Evolutionary conservation across 2,329 filamentous ascomycete species (phyloP), one percentile per base, ranked within the genome.

Genomic region (Pseudovirgaria hyperparasitica): DNA sequence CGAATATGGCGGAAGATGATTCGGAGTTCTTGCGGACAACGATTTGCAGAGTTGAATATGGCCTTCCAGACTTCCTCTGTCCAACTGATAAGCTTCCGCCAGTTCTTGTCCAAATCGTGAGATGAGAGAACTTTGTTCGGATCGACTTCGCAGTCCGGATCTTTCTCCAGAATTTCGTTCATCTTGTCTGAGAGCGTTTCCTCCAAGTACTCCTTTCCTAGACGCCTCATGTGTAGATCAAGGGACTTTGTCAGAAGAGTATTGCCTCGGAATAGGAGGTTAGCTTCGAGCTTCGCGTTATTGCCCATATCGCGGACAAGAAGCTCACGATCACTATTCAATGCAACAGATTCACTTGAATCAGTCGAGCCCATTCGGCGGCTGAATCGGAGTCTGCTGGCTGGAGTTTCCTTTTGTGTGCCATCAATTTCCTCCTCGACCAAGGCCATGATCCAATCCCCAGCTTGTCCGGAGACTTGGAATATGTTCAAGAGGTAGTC

Each of bases 381-480:
- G 50, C 70, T 80, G 52, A 81, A 85, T 4, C 80, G 67, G 26
- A 75, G 48, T 19, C 70, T 51, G 34, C 60, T 82, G 36, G 78
- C 70, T 1, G 78, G 72, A 9, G 75, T 73, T 40, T 93, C 85
- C 46, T 77, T 92, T 29, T 84, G 73, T 11, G 90, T 76, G 1
- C 87, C 87, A 45, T 96, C 90, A 31, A 98, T 96, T 52, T 98
- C 90, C 46, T 96, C 87, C 52, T 98, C 90, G 0, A 94, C 82
- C 21, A 98, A 62, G 3, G 82, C 76, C 64, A 84, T 90, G 13
- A 98, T 67, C 90, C 90, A 98, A 32, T 94, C 84, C 22, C 70
- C 69, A 3, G 82, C 80, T 19, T 72, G 72, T 1, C 82, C 84
- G 3, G 85, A 87, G 3, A 92, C 86, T 47, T 98, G 90, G 43